These are phyloP conservation scores for Apiospora aurea DNA, from an alignment of 2,329 filamentous ascomycete species.

Conservation along the genomic window DNA sequence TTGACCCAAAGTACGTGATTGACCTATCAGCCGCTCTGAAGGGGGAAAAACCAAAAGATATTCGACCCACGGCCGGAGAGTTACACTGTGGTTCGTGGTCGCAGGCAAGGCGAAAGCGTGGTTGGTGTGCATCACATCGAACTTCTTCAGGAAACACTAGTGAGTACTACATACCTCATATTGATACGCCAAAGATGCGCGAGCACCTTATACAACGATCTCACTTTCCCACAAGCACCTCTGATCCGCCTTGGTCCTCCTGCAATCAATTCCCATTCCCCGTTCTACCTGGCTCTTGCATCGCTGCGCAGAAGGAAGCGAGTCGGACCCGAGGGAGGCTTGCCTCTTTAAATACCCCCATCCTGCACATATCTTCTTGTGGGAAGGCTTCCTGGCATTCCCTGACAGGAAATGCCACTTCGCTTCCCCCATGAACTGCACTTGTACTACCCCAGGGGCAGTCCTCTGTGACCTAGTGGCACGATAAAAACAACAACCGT, in stretches of 20 bases:
- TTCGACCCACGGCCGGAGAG: not conserved
- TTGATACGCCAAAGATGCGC: not conserved
- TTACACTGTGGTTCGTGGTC: constrained; percentile 16
- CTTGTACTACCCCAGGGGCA: constrained; percentile 13
- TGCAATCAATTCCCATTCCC: not conserved
- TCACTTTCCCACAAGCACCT: not conserved
- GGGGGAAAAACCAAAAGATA: not conserved
- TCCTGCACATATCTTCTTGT: not conserved
- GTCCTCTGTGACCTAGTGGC: constrained; percentile 11
- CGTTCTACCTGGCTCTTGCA: not conserved
- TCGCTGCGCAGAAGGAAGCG: not conserved
- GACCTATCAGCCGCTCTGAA: constrained; percentile 1
- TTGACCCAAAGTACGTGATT: constrained; percentile 18
- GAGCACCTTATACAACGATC: not conserved
- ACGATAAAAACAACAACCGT: constrained; percentile 12
- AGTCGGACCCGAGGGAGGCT: constrained; percentile 12
- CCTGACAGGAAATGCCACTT: constrained; percentile 5
- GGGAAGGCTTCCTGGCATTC: not conserved
- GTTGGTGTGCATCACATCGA: constrained; percentile 16
- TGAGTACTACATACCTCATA: not conserved
- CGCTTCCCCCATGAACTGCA: not conserved
- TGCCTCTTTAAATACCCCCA: constrained; percentile 1
- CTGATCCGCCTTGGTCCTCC: not conserved
- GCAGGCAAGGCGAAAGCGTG: constrained; percentile 12
- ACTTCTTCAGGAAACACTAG: constrained; percentile 2